phyloP scores from a whole-genome alignment of 805 yeast genomes.

The Suhomyces faveliae region DNA sequence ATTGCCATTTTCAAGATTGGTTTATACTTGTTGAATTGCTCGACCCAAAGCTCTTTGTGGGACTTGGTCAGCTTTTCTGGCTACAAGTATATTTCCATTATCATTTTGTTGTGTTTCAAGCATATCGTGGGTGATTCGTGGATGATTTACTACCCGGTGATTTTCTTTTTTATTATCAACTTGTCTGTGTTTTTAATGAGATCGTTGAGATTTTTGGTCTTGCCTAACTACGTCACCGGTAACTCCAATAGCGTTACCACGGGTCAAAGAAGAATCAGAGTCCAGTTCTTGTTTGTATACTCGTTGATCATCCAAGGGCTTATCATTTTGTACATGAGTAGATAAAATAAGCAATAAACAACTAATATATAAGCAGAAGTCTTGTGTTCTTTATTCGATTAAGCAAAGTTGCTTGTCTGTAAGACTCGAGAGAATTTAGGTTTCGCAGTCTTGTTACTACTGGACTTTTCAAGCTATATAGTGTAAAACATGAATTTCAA shows the following conservation, averaged over 20 bases:
- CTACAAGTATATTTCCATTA: slow-evolving; percentile 85
- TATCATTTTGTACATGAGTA: slow-evolving; percentile 68
- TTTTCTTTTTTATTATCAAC: slow-evolving; percentile 38
- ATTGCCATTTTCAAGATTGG: slow-evolving; percentile 74
- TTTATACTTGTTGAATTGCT: slow-evolving; percentile 72
- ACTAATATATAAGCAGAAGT: not conserved
- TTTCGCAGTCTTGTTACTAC: too few relatives aligned
- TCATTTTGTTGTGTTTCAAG: slow-evolving; percentile 54
- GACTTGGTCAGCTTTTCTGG: slow-evolving; percentile 90
- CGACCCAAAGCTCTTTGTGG: slow-evolving; percentile 59
- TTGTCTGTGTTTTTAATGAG: slow-evolving; percentile 64
- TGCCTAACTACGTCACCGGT: slow-evolving; percentile 48
- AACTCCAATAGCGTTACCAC: slow-evolving; percentile 56
- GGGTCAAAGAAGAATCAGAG: slow-evolving; percentile 72
- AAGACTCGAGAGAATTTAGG: too few relatives aligned
- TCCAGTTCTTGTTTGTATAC: slow-evolving; percentile 83
- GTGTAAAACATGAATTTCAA: too few relatives aligned
- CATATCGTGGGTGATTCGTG: slow-evolving; percentile 39
- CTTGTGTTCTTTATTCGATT: too few relatives aligned
- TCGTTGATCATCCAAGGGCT: slow-evolving; percentile 77
- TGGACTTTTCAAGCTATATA: too few relatives aligned
- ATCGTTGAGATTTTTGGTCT: slow-evolving; percentile 64
- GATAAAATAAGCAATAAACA: too few relatives aligned
- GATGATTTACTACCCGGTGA: slow-evolving; percentile 34
- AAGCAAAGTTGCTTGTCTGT: too few relatives aligned